phyloP scores from a whole-genome alignment of 73 alveolate genomes.

The Paramecium primaurelia region DNA sequence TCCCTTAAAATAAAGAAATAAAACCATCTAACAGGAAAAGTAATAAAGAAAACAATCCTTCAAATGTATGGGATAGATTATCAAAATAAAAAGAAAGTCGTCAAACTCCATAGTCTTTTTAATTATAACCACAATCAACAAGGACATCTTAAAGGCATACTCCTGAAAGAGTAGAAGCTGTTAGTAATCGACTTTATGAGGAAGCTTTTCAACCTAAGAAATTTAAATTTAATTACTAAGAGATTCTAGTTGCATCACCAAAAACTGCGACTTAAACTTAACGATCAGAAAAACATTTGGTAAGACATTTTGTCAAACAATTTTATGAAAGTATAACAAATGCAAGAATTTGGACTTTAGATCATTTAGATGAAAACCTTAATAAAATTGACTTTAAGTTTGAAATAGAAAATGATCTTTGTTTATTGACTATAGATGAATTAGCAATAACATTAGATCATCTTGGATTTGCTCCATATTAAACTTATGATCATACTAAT shows the following conservation, averaged over 20 bases:
- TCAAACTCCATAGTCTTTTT: neutral
- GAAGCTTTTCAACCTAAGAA: constrained; percentile 22
- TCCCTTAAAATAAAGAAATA: neutral
- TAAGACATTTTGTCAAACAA: neutral
- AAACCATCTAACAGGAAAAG: neutral
- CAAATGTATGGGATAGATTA: neutral
- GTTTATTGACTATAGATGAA: neutral
- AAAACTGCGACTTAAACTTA: neutral
- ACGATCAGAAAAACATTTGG: neutral
- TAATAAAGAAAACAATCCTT: neutral
- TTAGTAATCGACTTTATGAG: neutral
- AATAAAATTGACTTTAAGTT: neutral
- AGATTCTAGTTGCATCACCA: neutral
- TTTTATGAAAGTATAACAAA: constrained; percentile 9
- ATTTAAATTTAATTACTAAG: neutral
- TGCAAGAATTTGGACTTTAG: constrained; percentile 16
- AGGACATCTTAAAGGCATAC: neutral
- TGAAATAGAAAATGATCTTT: neutral
- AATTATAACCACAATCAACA: neutral
- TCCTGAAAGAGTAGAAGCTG: constrained; percentile 15
- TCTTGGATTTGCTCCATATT: neutral
- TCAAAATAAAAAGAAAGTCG: neutral
- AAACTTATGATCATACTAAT: neutral
- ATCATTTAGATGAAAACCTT: neutral
- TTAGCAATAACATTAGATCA: no score